Evolutionary conservation across 169 alveolate species (phyloP).

Genomic region (Ophryocystis elektroscirrha): DNA sequence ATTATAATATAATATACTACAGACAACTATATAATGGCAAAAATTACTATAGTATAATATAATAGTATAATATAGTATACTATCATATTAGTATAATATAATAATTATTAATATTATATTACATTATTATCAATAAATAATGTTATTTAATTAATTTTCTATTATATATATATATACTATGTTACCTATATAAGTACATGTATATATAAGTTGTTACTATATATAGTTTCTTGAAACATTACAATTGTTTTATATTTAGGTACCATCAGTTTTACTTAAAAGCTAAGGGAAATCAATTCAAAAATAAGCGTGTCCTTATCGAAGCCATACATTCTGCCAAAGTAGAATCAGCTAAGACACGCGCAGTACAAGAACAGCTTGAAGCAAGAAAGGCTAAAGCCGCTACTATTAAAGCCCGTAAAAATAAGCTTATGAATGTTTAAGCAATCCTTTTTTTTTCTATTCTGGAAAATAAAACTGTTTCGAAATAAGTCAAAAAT

Average conservation of each 20-base stretch:
- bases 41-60: too few relatives aligned
- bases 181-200: background rate
- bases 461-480: too few relatives aligned
- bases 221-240: background rate
- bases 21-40: too few relatives aligned
- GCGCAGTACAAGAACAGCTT: slow-evolving; percentile 32
- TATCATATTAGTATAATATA: too few relatives aligned
- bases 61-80: too few relatives aligned
- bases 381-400: slow-evolving; percentile 62
- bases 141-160: too few relatives aligned
- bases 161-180: too few relatives aligned
- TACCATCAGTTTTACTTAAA: slow-evolving; percentile 86
- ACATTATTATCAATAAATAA: too few relatives aligned
- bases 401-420: slow-evolving; percentile 38
- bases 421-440: slow-evolving; percentile 29
- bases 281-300: slow-evolving; percentile 90
- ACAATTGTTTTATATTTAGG: slow-evolving; percentile 6
- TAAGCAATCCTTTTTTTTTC: slow-evolving; percentile 3
- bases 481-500: too few relatives aligned
- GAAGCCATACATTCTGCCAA: slow-evolving; percentile 86
- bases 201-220: background rate
- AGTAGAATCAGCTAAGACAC: slow-evolving; percentile 24
- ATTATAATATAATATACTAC: too few relatives aligned
- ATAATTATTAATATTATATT: too few relatives aligned
- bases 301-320: slow-evolving; percentile 81